A percentile compares a stretch with the other conserved stretches of the same genome.
Evolutionary conservation across 169 alveolate genomes (phyloP).

Genomic region (Amoebophrya sp.): DNA sequence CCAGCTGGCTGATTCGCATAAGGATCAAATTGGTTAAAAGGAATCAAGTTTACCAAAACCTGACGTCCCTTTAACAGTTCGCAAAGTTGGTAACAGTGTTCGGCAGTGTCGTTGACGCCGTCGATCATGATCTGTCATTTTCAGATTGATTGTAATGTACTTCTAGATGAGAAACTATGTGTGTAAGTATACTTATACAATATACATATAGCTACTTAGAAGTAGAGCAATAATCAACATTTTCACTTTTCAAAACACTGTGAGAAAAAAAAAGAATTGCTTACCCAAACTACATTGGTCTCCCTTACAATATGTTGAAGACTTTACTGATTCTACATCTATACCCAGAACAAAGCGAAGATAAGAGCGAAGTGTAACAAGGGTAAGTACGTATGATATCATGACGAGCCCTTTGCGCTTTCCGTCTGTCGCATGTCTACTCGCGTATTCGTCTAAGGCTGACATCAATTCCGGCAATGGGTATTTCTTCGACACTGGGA

Average conservation of each 20-base stretch:
- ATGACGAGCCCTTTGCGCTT: constrained; percentile 36
- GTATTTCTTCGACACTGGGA: constrained; percentile 51
- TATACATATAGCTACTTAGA: too few species aligned
- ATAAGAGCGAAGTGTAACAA: too few species aligned
- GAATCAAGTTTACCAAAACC: constrained; percentile 34
- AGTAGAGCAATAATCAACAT: too few species aligned
- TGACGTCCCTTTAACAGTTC: constrained; percentile 30
- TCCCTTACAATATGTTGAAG: too few species aligned
- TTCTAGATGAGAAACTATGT: too few species aligned
- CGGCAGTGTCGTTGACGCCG: constrained; percentile 49
- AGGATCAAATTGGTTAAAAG: constrained; percentile 23
- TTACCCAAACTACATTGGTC: too few species aligned
- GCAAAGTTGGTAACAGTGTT: constrained; percentile 43
- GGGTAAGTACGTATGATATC: constrained; percentile 49
- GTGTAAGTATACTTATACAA: too few species aligned
- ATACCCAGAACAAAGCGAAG: too few species aligned
- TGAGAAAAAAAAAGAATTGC: too few species aligned
- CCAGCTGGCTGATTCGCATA: neutral
- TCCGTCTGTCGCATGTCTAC: constrained; percentile 37
- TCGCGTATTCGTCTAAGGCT: constrained; percentile 46
- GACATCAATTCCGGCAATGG: constrained; percentile 44
- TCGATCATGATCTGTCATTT: constrained; percentile 42
- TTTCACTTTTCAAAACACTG: too few species aligned
- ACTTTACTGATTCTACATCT: too few species aligned
- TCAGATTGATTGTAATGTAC: too few species aligned